These are phyloP conservation scores for Amesomyces nigricolor DNA, from an alignment of 2,329 filamentous ascomycete genomes.

Conservation along the genomic window DNA sequence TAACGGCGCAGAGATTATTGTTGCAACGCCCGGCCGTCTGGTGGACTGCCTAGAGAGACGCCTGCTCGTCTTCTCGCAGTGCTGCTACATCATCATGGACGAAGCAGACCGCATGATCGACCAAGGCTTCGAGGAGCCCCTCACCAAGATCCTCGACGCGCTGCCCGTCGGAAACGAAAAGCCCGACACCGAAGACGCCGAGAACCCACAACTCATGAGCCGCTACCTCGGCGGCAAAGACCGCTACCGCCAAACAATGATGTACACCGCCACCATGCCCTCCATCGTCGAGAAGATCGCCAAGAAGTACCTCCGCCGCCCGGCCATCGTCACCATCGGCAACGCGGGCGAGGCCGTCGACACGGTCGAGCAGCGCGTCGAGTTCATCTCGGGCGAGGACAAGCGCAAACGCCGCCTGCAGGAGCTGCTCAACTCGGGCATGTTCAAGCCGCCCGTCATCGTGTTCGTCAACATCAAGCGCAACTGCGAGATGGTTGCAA, in stretches of 20 bases:
- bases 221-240: conserved; percentile 68
- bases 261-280: conserved; percentile 99
- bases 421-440: conserved; percentile 75
- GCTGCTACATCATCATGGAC: conserved; percentile 98
- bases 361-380: conserved; percentile 94
- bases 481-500: conserved; percentile 91
- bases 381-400: conserved; percentile 86
- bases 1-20: conserved; percentile 93
- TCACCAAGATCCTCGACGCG: conserved; percentile 95
- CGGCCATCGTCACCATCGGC: conserved; percentile 90
- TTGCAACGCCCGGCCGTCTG: conserved; percentile 94
- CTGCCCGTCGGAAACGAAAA: conserved; percentile 91
- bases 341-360: conserved; percentile 94
- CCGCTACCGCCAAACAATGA: conserved; percentile 96
- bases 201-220: conserved; percentile 80
- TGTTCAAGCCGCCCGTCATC: conserved; percentile 86
- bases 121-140: conserved; percentile 92
- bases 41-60: conserved; percentile 95
- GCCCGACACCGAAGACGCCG: conserved; percentile 86
- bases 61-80: conserved; percentile 87
- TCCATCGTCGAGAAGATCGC: conserved; percentile 87
- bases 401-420: conserved; percentile 93
- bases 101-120: conserved; percentile 99
- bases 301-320: conserved; percentile 90
- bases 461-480: conserved; percentile 99